A percentile compares a stretch with the other conserved stretches of the same genome.
These are phyloP conservation scores for Aegilops tauschii DNA, from an alignment of 176 grass and related monocot genomes.

Conservation along the genomic window DNA sequence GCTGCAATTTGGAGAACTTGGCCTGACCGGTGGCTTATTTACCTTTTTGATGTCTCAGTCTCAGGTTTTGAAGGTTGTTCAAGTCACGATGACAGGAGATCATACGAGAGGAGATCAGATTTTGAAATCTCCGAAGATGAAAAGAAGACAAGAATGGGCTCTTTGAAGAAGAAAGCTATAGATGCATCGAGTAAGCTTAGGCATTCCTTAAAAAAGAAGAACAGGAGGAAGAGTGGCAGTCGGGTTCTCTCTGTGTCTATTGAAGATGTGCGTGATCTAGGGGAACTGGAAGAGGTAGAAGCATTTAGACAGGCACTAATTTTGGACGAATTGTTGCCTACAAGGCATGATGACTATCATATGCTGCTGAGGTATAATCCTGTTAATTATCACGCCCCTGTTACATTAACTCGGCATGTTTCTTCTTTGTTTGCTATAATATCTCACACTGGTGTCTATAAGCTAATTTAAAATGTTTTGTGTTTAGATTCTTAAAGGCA, in stretches of 20 bases:
- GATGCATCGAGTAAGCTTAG: constrained; percentile 84
- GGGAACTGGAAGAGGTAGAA: constrained; percentile 75
- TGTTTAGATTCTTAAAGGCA: constrained; percentile 84
- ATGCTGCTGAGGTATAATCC: constrained; percentile 75
- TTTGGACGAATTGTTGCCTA: constrained; percentile 76
- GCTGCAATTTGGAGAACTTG: background rate
- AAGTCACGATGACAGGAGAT: constrained; percentile 65
- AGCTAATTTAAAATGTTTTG: constrained; percentile 18
- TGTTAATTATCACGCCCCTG: background rate
- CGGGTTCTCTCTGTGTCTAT: constrained; percentile 89
- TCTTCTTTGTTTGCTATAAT: constrained; percentile 12
- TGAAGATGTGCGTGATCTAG: constrained; percentile 85
- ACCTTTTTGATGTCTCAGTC: constrained; percentile 4
- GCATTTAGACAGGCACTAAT: constrained; percentile 71
- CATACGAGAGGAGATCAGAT: constrained; percentile 59
- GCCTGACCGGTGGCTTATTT: background rate
- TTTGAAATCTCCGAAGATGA: constrained; percentile 94
- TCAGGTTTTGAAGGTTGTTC: constrained; percentile 82
- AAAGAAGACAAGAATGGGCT: constrained; percentile 82
- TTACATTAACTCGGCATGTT: background rate
- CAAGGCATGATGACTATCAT: constrained; percentile 96
- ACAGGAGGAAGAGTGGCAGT: constrained; percentile 61
- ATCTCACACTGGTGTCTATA: background rate
- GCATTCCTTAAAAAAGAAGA: constrained; percentile 89
- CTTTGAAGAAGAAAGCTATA: constrained; percentile 94